Evolutionary conservation across 2,329 filamentous ascomycete genomes (phyloP).

Genomic region (Diaporthe citrichinensis): DNA sequence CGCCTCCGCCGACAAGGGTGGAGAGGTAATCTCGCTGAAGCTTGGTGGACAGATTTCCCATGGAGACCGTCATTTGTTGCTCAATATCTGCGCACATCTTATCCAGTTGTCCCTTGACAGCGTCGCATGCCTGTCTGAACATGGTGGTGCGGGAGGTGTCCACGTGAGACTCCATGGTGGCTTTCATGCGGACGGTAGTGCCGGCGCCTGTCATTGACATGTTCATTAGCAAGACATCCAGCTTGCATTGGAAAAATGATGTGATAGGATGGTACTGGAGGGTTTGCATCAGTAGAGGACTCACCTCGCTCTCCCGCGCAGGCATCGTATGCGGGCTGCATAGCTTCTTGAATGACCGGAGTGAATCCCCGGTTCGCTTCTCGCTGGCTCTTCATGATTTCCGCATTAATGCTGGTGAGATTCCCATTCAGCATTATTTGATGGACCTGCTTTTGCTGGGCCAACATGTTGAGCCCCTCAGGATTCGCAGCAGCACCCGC

Average conservation of each 20-base stretch:
- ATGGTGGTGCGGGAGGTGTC: conserved; percentile 57
- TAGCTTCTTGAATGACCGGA: conserved; percentile 60
- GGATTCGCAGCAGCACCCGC: conserved; percentile 33
- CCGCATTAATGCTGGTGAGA: conserved; percentile 51
- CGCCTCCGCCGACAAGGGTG: background rate
- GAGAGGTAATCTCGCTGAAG: conserved; percentile 18
- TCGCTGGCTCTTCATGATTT: conserved; percentile 62
- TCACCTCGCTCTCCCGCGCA: conserved; percentile 61
- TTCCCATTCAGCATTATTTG: conserved; percentile 58
- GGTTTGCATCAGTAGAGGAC: background rate
- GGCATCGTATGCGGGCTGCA: conserved; percentile 60
- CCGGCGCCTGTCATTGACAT: conserved; percentile 53
- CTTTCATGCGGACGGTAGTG: conserved; percentile 66
- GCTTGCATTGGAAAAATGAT: no score
- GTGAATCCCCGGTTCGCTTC: conserved; percentile 68
- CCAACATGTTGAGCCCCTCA: conserved; percentile 43
- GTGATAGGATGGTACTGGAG: background rate
- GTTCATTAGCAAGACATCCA: conserved; percentile 11
- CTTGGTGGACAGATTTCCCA: background rate
- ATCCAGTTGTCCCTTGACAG: conserved; percentile 57
- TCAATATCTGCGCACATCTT: conserved; percentile 48
- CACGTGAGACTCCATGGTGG: conserved; percentile 61
- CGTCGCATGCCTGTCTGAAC: conserved; percentile 61
- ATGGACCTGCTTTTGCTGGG: conserved; percentile 43
- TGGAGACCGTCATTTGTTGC: background rate